phyloP scores from a whole-genome alignment of 345 rosid genomes.

The Eucalyptus tenuipes region DNA sequence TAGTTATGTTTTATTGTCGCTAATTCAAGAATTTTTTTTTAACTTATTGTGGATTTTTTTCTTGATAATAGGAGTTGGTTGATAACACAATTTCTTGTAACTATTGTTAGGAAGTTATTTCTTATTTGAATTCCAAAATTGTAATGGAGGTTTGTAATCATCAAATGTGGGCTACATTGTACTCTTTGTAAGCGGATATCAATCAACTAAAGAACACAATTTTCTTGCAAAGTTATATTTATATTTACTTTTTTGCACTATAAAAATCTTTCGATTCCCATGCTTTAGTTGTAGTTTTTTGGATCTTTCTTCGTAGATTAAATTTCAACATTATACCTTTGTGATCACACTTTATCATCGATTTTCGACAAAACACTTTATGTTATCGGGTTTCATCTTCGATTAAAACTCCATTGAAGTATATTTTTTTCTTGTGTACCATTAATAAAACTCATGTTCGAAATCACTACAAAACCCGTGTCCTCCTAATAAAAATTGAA shows the following conservation, averaged over 20 bases:
- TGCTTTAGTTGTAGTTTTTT: neutral
- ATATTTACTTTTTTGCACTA: neutral
- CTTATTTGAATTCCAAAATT: too few relatives aligned
- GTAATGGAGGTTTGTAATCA: too few relatives aligned
- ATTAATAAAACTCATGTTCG: neutral
- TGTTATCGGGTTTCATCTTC: neutral
- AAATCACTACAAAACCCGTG: accelerated
- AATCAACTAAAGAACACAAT: neutral
- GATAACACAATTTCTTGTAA: neutral
- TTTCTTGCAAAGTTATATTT: too few relatives aligned
- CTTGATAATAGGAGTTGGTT: neutral
- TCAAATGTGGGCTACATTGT: neutral
- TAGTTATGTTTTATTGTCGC: neutral
- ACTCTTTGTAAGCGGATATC: neutral
- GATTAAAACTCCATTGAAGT: too few relatives aligned
- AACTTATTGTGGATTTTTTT: too few relatives aligned
- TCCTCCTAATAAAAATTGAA: neutral
- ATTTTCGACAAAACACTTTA: neutral
- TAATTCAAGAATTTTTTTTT: too few relatives aligned
- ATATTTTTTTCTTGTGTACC: neutral
- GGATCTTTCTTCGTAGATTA: accelerated
- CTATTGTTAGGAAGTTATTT: too few relatives aligned
- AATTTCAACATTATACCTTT: too few relatives aligned
- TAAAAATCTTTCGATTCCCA: too few relatives aligned
- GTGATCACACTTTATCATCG: neutral